phyloP scores from a whole-genome alignment of 306 rosid species.

The Vigna hirtella region DNA sequence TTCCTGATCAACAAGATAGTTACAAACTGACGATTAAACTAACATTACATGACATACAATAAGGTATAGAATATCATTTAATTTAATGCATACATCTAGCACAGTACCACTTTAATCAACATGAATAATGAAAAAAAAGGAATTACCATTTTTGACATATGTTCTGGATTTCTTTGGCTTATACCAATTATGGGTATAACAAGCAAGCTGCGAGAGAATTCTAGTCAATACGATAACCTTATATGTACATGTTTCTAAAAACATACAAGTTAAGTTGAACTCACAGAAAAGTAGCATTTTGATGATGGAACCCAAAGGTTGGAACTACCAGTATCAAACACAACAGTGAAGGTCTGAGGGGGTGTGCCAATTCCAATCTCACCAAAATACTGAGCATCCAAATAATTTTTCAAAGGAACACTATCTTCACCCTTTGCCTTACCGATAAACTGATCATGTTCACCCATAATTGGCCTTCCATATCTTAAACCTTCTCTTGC shows the following conservation, averaged over 20 bases:
- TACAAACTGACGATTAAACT: constrained; percentile 14
- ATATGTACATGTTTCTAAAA: constrained; percentile 19
- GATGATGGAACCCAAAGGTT: constrained; percentile 96
- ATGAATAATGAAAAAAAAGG: neutral
- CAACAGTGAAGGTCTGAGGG: constrained; percentile 77
- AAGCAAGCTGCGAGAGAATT: constrained; percentile 64
- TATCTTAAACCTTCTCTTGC: constrained; percentile 51
- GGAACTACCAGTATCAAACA: constrained; percentile 94
- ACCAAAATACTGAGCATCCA: constrained; percentile 90
- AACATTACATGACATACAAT: constrained; percentile 4
- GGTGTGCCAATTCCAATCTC: constrained; percentile 92
- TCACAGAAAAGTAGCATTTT: constrained; percentile 80
- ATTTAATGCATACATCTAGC: constrained; percentile 21
- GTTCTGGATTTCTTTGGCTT: constrained; percentile 73
- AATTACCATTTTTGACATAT: constrained; percentile 65
- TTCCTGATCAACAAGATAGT: constrained; percentile 62
- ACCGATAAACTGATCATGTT: constrained; percentile 29
- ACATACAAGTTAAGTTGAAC: constrained; percentile 43
- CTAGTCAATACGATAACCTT: constrained; percentile 29
- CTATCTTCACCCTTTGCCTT: constrained; percentile 55
- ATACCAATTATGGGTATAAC: constrained; percentile 80
- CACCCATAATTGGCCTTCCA: constrained; percentile 47
- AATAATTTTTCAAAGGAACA: constrained; percentile 70
- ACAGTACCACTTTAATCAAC: constrained; percentile 28
- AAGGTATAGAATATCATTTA: neutral